Conservation (phyloP, 306 rosid genomes). For the Trichosanthes cucumerina region DNA sequence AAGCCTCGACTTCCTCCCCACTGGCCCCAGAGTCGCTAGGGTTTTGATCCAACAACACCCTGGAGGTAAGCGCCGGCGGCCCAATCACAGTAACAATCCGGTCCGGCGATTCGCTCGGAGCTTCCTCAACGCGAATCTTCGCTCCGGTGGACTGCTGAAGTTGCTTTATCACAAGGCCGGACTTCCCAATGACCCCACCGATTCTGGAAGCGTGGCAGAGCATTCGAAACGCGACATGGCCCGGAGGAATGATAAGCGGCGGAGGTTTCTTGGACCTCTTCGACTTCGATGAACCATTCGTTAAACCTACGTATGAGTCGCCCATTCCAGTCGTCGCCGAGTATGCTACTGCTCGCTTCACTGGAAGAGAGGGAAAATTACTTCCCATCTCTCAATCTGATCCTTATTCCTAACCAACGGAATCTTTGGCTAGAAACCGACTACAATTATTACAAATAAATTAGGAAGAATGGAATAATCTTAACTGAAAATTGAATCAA, state of each 20-base stretch:
- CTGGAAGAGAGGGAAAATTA: conserved; percentile 46
- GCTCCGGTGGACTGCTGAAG: conserved; percentile 79
- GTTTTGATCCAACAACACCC: conserved; percentile 11
- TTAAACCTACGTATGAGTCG: conserved; percentile 26
- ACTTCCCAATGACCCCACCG: conserved; percentile 91
- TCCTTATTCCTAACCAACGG: neutral
- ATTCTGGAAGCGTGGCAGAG: conserved; percentile 82
- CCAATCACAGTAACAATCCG: conserved; percentile 53
- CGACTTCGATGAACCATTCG: conserved; percentile 52
- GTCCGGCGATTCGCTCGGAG: conserved; percentile 61
- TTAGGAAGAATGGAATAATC: neutral
- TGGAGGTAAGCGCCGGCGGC: conserved; percentile 21
- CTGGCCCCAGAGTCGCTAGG: neutral
- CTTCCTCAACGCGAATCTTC: conserved; percentile 75
- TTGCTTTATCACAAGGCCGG: conserved; percentile 56
- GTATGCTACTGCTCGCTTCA: conserved; percentile 43
- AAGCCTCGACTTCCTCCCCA: conserved; percentile 34
- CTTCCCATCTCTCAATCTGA: conserved; percentile 50
- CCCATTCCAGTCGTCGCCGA: conserved; percentile 11
- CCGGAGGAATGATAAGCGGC: conserved; percentile 41
- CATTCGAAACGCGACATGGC: conserved; percentile 71
- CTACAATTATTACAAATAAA: neutral
- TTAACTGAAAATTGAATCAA: neutral
- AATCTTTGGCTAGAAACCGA: neutral
- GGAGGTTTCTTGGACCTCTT: conserved; percentile 52